These are phyloP conservation scores for Chalciporus pseudorubinellus DNA, from an alignment of 768 basidiomycete species.

Conservation along the genomic window DNA sequence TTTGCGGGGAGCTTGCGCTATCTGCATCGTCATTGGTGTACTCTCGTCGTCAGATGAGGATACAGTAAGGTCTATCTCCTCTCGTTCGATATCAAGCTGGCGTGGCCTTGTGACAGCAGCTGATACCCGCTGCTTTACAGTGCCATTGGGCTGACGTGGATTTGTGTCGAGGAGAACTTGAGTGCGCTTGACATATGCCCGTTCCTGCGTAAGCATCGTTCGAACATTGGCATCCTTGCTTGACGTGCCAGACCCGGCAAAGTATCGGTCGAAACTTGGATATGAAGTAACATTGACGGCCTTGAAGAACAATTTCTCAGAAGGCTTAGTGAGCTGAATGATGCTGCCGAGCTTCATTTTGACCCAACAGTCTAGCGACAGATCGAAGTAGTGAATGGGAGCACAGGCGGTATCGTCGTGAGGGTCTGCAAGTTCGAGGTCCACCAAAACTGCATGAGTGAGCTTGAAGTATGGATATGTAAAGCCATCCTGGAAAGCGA, in stretches of 20 bases:
- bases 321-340: too few species aligned
- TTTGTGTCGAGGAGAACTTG: not conserved
- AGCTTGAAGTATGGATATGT: not conserved
- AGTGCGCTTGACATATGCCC: not conserved
- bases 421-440: not conserved
- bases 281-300: too few species aligned
- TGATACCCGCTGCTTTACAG: too few species aligned
- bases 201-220: not conserved
- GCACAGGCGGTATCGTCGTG: too few species aligned
- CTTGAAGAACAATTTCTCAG: too few species aligned
- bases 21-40: not conserved
- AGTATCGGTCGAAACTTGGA: too few species aligned
- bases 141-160: too few species aligned
- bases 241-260: too few species aligned
- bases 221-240: not conserved
- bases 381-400: not conserved
- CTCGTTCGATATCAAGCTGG: not conserved
- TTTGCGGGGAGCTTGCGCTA: too few species aligned
- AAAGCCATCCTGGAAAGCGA: not conserved
- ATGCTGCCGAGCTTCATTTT: too few species aligned
- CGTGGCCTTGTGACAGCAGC: too few species aligned
- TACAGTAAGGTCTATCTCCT: not conserved
- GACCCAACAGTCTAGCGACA: too few species aligned
- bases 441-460: fast-evolving
- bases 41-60: not conserved